Conservation (phyloP, 306 rosid genomes). For the Ochetophila trinervis region DNA sequence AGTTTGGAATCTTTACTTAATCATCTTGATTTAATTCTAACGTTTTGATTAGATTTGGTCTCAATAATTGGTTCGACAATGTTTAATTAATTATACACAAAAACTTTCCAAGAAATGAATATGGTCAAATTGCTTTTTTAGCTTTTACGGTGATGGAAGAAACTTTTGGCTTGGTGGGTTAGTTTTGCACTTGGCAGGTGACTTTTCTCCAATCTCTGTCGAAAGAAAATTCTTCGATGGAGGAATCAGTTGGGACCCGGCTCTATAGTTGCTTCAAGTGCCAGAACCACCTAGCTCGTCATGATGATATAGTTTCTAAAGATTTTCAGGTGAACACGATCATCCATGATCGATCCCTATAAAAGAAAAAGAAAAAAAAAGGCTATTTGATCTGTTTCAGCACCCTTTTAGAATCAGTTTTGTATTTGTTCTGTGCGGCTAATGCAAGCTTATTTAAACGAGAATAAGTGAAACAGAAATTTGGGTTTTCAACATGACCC, state of each 20-base stretch:
- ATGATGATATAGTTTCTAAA: conserved; percentile 68
- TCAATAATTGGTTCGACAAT: conserved; percentile 27
- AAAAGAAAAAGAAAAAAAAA: no score
- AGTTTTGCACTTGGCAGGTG: conserved; percentile 21
- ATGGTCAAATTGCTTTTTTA: background rate
- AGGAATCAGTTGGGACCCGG: conserved; percentile 36
- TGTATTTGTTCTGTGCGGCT: no score
- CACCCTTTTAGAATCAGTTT: no score
- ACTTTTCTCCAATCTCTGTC: background rate
- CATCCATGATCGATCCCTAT: background rate
- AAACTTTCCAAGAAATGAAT: conserved; percentile 1
- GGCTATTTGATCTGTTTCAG: no score
- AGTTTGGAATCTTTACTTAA: conserved; percentile 33
- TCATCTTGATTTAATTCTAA: conserved; percentile 18
- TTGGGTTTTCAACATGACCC: no score
- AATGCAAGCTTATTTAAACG: no score
- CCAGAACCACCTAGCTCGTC: conserved; percentile 55
- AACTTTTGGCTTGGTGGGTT: conserved; percentile 6
- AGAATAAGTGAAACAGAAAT: no score
- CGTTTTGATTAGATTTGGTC: conserved; percentile 31
- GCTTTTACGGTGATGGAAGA: background rate
- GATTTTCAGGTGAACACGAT: conserved; percentile 50
- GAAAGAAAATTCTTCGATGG: conserved; percentile 44
- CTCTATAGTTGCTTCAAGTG: conserved; percentile 70
- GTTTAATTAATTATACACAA: conserved; percentile 5